Evolutionary conservation across 108 stramenopile species (phyloP).

Genomic region (Nitzschia sp.): DNA sequence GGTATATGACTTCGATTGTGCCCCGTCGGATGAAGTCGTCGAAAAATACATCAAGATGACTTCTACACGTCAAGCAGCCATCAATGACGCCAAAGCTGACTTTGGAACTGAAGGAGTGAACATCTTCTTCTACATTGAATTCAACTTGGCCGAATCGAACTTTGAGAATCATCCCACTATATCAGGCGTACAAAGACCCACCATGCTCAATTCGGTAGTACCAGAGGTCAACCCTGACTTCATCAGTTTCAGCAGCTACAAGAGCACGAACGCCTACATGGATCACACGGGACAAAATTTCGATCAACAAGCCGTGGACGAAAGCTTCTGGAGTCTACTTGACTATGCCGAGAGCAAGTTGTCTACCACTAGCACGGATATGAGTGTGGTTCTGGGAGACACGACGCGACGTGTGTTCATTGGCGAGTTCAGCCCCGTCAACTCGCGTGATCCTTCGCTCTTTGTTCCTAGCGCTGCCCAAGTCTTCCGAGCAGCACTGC

Average conservation of each 20-base stretch:
- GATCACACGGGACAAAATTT: not conserved
- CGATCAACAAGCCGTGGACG: not conserved
- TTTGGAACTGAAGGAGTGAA: not conserved
- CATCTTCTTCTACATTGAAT: slow-evolving; percentile 10
- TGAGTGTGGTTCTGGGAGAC: not conserved
- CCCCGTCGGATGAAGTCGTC: not conserved
- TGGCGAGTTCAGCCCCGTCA: not conserved
- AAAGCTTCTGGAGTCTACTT: not conserved
- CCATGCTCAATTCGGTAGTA: slow-evolving; percentile 14
- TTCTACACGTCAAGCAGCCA: not conserved
- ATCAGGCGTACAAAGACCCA: not conserved
- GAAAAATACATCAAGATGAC: slow-evolving; percentile 2
- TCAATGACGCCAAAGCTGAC: slow-evolving; percentile 5
- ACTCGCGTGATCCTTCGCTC: not conserved
- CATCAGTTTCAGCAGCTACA: slow-evolving; percentile 12
- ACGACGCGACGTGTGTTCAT: not conserved
- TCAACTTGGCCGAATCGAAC: slow-evolving; percentile 15
- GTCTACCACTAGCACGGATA: not conserved
- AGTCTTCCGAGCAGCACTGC: not conserved
- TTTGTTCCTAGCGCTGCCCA: not conserved
- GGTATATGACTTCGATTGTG: not conserved
- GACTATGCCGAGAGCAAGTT: slow-evolving; percentile 17
- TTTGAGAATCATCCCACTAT: not conserved
- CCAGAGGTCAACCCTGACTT: slow-evolving; percentile 14
- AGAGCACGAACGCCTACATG: slow-evolving; percentile 2